Evolutionary conservation across 495 filamentous ascomycete genomes (phyloP).

Genomic region (Aspergillus conjunctus): DNA sequence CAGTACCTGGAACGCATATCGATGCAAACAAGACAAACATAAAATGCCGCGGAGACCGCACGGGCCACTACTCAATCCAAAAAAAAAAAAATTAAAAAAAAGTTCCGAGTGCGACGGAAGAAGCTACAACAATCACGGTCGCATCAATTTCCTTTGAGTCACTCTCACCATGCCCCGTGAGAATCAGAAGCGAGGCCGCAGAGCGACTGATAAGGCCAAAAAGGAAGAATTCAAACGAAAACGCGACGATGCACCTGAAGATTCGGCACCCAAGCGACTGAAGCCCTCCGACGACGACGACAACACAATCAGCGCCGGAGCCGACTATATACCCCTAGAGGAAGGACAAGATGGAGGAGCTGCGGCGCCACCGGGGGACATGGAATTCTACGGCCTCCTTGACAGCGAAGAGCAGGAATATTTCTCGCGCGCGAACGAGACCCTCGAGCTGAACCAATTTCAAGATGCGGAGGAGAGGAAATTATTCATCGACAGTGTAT

Average conservation of each 20-base stretch:
- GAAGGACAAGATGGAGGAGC: constrained; percentile 24
- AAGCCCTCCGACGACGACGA: constrained; percentile 37
- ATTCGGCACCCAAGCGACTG: constrained; percentile 40
- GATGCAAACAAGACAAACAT: constrained; percentile 39
- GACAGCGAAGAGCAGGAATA: constrained; percentile 91
- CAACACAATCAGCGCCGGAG: constrained; percentile 30
- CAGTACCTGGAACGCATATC: not conserved
- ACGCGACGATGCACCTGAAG: constrained; percentile 46
- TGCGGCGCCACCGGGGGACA: constrained; percentile 35
- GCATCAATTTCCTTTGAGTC: constrained; percentile 1
- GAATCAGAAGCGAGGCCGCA: constrained; percentile 68
- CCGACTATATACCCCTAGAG: constrained; percentile 45
- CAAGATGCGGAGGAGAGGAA: constrained; percentile 71
- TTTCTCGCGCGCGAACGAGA: constrained; percentile 83
- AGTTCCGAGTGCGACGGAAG: constrained; percentile 4
- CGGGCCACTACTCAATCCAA: constrained; percentile 48
- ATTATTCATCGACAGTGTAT: constrained; percentile 84
- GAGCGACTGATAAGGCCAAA: constrained; percentile 55
- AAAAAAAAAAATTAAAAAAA: constrained; percentile 33
- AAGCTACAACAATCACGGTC: not conserved
- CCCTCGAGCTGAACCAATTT: constrained; percentile 88
- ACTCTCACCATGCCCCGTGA: constrained; percentile 51
- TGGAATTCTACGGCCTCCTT: constrained; percentile 85
- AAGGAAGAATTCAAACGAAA: constrained; percentile 48
- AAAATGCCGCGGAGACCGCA: constrained; percentile 39